Evolutionary conservation across 1,284 basidiomycete species (phyloP).

Genomic region (Schizophyllum commune): DNA sequence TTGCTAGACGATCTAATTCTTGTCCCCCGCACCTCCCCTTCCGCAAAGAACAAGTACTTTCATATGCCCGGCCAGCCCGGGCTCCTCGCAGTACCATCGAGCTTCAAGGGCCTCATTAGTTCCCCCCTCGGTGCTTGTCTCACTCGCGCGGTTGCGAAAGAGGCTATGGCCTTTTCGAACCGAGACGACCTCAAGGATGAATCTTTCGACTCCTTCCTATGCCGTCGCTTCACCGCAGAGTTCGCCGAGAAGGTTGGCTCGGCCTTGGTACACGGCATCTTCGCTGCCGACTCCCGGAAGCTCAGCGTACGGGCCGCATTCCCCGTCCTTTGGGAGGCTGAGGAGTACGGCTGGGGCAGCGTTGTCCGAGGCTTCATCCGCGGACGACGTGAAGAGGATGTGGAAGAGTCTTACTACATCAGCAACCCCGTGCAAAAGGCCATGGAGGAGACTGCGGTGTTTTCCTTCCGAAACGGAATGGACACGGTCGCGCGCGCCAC

Average conservation of each 20-base stretch:
- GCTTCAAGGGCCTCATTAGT: conserved; percentile 33
- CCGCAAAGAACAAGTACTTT: conserved; percentile 70
- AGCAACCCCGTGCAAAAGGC: conserved; percentile 38
- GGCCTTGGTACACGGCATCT: conserved; percentile 89
- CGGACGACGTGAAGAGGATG: conserved; percentile 13
- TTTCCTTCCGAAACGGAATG: conserved; percentile 77
- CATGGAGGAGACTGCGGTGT: conserved; percentile 64
- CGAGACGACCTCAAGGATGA: conserved; percentile 50
- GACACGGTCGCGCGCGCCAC: conserved; percentile 60
- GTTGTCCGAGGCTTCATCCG: conserved; percentile 58
- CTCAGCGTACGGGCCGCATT: conserved; percentile 78
- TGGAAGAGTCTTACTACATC: conserved; percentile 35
- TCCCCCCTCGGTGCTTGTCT: conserved; percentile 47
- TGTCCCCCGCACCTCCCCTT: conserved; percentile 56
- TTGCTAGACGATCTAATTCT: conserved; percentile 54
- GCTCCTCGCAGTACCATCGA: conserved; percentile 37
- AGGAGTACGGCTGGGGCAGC: conserved; percentile 60
- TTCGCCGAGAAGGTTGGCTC: conserved; percentile 76
- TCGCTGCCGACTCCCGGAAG: conserved; percentile 75
- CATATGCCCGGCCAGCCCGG: conserved; percentile 48
- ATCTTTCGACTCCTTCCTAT: conserved; percentile 73
- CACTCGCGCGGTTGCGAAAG: conserved; percentile 40
- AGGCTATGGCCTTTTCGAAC: not conserved
- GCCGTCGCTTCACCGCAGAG: conserved; percentile 64
- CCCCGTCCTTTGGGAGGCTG: conserved; percentile 63